Evolutionary conservation across 2,329 filamentous ascomycete species (phyloP).

Genomic region (Penicillium sp.): DNA sequence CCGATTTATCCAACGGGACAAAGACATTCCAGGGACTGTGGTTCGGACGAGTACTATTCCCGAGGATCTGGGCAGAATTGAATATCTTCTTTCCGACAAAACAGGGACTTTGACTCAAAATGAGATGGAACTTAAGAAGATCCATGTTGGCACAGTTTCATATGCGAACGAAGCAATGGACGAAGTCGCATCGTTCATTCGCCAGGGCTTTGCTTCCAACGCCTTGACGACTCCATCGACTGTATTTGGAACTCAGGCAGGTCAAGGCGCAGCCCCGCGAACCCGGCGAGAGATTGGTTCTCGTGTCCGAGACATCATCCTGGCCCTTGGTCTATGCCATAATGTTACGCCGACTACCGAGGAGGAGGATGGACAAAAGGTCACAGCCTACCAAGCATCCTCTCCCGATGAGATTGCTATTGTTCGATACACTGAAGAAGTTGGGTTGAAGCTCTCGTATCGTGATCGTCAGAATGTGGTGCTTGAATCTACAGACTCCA

Average conservation of each 20-base stretch:
- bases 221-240: constrained; percentile 72
- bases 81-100: constrained; percentile 95
- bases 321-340: constrained; percentile 90
- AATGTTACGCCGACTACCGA: constrained; percentile 93
- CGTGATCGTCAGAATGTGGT: constrained; percentile 85
- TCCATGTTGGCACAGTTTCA: constrained; percentile 95
- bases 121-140: constrained; percentile 97
- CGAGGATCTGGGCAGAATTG: constrained; percentile 90
- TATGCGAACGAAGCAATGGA: constrained; percentile 99
- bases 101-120: constrained; percentile 98
- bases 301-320: constrained; percentile 85
- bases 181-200: constrained; percentile 82
- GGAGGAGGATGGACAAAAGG: constrained; percentile 70
- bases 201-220: constrained; percentile 69
- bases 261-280: constrained; percentile 63
- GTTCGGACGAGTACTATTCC: constrained; percentile 97
- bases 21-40: constrained; percentile 85
- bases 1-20: constrained; percentile 88
- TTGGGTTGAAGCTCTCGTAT: constrained; percentile 78
- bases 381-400: constrained; percentile 91
- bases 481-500: constrained; percentile 72
- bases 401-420: constrained; percentile 98
- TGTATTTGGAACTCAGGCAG: constrained; percentile 60
- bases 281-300: constrained; percentile 91
- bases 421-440: constrained; percentile 89